A percentile compares a stretch with the other conserved stretches of the same genome.
Conservation (phyloP, 257 asterid genomes). For the Ophiorrhiza pumila region DNA sequence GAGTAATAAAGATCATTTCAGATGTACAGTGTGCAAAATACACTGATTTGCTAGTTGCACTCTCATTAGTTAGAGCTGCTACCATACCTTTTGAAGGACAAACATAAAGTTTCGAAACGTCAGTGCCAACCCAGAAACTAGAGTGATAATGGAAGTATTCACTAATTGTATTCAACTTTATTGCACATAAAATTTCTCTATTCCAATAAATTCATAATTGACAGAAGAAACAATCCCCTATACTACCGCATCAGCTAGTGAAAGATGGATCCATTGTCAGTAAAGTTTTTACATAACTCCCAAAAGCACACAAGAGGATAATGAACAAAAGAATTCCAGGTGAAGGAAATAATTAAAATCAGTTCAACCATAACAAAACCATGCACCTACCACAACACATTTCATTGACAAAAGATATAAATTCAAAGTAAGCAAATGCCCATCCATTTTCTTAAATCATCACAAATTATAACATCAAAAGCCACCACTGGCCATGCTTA, state of each 20-base stretch:
- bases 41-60: conserved; percentile 90
- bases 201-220: background rate
- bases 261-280: background rate
- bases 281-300: background rate
- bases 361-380: background rate
- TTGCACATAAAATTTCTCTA: background rate
- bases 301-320: background rate
- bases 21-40: conserved; percentile 58
- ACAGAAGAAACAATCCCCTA: background rate
- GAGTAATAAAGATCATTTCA: conserved; percentile 87
- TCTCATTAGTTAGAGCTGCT: conserved; percentile 85
- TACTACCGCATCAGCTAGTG: background rate
- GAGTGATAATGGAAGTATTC: background rate
- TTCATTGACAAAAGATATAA: background rate
- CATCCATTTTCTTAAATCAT: background rate
- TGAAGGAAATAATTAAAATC: background rate
- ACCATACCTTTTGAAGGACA: conserved; percentile 46
- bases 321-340: background rate
- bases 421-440: background rate
- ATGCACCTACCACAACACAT: background rate
- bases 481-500: background rate
- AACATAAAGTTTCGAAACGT: background rate
- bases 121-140: background rate
- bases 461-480: background rate
- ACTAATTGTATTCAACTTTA: background rate